Conservation (phyloP, 352 stramenopile species). For the Globisporangium okanoganense region DNA sequence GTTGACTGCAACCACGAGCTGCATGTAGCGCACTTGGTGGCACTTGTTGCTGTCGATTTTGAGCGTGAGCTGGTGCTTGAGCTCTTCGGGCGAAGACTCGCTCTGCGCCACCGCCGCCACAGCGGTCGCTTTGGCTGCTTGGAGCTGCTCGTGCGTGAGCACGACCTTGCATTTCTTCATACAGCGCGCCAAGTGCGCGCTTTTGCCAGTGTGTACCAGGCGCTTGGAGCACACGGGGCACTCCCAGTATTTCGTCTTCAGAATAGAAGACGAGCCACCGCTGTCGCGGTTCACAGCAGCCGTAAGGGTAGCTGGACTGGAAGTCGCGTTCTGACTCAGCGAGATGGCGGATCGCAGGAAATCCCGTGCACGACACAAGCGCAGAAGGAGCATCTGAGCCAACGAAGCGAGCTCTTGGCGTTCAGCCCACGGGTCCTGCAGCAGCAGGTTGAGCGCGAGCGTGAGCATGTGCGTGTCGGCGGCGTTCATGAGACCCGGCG, state of each 20-base stretch:
- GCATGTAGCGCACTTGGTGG: conserved; percentile 15
- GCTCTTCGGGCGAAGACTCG: not conserved
- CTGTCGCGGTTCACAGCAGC: not conserved
- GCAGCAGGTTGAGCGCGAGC: conserved; percentile 7
- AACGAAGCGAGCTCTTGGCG: not conserved
- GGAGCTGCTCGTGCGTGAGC: conserved; percentile 11
- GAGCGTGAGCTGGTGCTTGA: not conserved
- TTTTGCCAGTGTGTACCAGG: conserved; percentile 8
- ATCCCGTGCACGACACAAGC: conserved; percentile 5
- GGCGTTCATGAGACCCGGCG: conserved; percentile 1
- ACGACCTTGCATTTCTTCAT: conserved; percentile 11
- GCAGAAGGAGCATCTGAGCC: conserved; percentile 4
- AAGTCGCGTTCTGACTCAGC: not conserved
- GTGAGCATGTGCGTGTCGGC: conserved; percentile 11
- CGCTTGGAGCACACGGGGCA: conserved; percentile 12
- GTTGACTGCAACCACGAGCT: conserved; percentile 13
- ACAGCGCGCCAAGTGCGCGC: conserved; percentile 8
- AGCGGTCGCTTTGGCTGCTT: not conserved
- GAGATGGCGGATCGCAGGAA: conserved; percentile 11
- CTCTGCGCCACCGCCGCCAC: not conserved
- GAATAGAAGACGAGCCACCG: not conserved
- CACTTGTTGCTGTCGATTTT: conserved; percentile 4
- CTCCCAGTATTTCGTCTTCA: conserved; percentile 11
- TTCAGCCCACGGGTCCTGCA: conserved; percentile 7
- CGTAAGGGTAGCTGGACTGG: not conserved